Evolutionary conservation across 1,284 basidiomycete species (phyloP), one percentile per base, ranked within the genome.

Genomic region (Omphalotus olearius): DNA sequence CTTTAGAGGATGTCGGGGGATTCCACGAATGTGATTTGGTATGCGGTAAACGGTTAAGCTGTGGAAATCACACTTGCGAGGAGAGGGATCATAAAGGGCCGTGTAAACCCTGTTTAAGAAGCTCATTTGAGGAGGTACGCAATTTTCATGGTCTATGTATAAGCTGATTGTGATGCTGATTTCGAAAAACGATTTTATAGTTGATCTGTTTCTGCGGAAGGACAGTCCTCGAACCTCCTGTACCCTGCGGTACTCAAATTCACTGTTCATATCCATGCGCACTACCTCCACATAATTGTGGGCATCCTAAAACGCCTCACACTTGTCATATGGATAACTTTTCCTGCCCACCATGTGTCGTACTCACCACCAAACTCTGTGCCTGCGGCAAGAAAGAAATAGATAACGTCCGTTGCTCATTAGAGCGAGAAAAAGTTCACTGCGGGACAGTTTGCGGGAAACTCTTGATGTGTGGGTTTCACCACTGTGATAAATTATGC

Each of bases 321-420:
- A 71, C 75, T 3, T 97, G 94, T 60, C 94, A 97, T 64, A 86
- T 84, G 58, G 74, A 75, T 44, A 66, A 69, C 2, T 64, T 69
- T 0, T 64, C 73, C 0, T 98, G 94, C 64, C 93, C 93, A 0
- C 89, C 92, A 0, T 98, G 94, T 62, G 81, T 85, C 0, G 85
- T 85, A 64, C 70, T 98, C 47, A 85, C 87, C 0, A 74, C 73
- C 23, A 93, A 92, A 65, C 62, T 66, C 1, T 98, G 94, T 63
- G 90, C 89, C 0, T 98, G 94, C 63, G 91, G 91, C 10, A 95
- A 94, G 78, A 88, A 85, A 61, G 70, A 69, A 33, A 74, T 93
- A 1, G 72, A 68, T 13, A 87, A 91, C 57, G 71, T 87, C 3
- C 74, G 82, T 37, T 97, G 93, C 66, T 90, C 91, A 3, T 80